Percentiles rank a stretch among this genome's conserved stretches.
Conservation (phyloP, 257 asterid species). For the Solanum etuberosum region DNA sequence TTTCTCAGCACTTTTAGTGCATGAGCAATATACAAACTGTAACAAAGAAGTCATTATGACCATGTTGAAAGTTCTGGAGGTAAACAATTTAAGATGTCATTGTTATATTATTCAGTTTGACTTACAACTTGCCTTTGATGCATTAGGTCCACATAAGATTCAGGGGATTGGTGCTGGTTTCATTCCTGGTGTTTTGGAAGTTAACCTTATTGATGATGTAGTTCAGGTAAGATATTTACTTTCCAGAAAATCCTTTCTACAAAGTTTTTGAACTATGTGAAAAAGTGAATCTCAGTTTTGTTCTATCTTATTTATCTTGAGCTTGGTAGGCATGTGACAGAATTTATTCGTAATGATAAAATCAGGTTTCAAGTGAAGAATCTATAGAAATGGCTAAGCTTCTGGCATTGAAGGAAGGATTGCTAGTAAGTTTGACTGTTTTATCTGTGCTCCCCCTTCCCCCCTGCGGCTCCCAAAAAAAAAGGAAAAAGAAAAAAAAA, state of each 20-base stretch:
- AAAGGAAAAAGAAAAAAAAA: not conserved
- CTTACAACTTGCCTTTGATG: constrained; percentile 4
- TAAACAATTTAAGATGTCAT: not conserved
- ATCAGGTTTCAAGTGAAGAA: constrained; percentile 80
- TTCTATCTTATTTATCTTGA: not conserved
- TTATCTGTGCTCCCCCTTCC: not conserved
- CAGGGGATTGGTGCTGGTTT: constrained; percentile 99
- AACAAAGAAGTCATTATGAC: not conserved
- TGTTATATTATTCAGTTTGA: not conserved
- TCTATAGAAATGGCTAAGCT: constrained; percentile 88
- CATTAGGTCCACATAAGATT: constrained; percentile 86
- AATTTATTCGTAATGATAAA: not conserved
- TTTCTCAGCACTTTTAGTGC: not conserved
- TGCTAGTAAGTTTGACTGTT: constrained; percentile 39
- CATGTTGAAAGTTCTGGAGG: not conserved
- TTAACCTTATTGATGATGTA: constrained; percentile 66
- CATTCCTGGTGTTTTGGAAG: constrained; percentile 79
- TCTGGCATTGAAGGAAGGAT: constrained; percentile 82
- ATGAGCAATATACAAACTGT: not conserved
- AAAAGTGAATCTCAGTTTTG: not conserved
- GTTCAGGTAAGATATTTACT: constrained; percentile 51
- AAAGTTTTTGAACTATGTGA: not conserved
- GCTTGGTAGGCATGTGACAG: not conserved
- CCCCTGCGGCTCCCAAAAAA: not conserved
- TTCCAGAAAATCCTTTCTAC: not conserved